These are phyloP conservation scores for Trametes sp. DNA, from an alignment of 1,284 basidiomycete species.

Conservation along the genomic window DNA sequence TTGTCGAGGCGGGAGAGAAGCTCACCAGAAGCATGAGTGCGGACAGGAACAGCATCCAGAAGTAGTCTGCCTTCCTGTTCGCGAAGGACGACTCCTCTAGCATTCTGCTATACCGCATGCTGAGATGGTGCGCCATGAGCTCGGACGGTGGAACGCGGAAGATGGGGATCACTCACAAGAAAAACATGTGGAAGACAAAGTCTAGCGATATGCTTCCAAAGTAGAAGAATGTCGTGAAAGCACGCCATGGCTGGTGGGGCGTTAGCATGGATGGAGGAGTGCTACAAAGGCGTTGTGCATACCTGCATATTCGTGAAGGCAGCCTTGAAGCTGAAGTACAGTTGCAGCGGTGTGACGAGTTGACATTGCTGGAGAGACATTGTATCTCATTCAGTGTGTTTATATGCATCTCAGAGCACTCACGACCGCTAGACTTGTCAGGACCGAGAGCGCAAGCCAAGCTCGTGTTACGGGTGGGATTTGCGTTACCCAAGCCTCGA, in stretches of 20 bases:
- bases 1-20: constrained; percentile 16
- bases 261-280: background rate
- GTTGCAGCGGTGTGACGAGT: constrained; percentile 86
- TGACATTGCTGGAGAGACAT: constrained; percentile 80
- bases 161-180: constrained; percentile 78
- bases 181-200: constrained; percentile 96
- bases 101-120: constrained; percentile 96
- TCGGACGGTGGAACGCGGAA: constrained; percentile 1
- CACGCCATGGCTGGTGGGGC: constrained; percentile 80
- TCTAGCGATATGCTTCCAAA: constrained; percentile 95
- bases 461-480: constrained; percentile 89
- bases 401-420: constrained; percentile 41
- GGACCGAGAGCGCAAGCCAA: constrained; percentile 82
- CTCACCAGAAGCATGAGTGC: constrained; percentile 84
- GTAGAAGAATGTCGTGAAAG: constrained; percentile 93
- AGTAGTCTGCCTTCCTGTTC: constrained; percentile 90
- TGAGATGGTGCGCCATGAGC: constrained; percentile 39
- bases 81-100: constrained; percentile 96
- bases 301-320: constrained; percentile 87
- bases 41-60: constrained; percentile 89
- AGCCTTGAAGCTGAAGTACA: constrained; percentile 91
- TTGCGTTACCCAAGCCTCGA: constrained; percentile 86
- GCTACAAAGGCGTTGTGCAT: constrained; percentile 21
- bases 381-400: background rate
- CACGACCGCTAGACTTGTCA: constrained; percentile 86